Evolutionary conservation across 2,329 filamentous ascomycete species (phyloP).

Genomic region (Ceratocystiopsis brevicomis): DNA sequence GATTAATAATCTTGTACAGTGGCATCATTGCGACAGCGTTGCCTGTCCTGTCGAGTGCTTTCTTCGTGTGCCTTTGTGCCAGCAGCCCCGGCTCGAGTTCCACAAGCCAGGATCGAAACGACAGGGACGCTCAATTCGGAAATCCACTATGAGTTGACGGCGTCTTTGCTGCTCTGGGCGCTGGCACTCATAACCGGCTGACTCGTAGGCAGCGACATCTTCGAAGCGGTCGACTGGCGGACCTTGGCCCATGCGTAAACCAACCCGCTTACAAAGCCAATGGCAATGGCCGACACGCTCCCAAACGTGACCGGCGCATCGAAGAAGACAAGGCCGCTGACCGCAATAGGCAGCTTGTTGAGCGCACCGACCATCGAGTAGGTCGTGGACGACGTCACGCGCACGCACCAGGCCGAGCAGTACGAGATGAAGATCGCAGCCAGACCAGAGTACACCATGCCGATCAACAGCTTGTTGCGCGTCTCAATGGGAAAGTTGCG

Average conservation of each 20-base stretch:
- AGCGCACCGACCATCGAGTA: constrained; percentile 97
- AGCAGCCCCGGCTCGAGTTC: too few relatives aligned
- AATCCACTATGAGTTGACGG: constrained; percentile 42
- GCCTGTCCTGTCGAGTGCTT: too few relatives aligned
- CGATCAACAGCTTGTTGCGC: constrained; percentile 61
- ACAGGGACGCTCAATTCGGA: too few relatives aligned
- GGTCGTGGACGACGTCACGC: constrained; percentile 89
- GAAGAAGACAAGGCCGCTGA: constrained; percentile 90
- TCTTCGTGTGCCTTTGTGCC: too few relatives aligned
- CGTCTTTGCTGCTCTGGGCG: constrained; percentile 76
- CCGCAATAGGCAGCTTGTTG: constrained; percentile 91
- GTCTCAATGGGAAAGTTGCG: constrained; percentile 75
- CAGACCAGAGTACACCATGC: constrained; percentile 87
- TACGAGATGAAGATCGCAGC: constrained; percentile 98
- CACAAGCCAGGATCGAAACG: neutral
- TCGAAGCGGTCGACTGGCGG: constrained; percentile 49
- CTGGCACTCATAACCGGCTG: constrained; percentile 68
- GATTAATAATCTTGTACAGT: too few relatives aligned
- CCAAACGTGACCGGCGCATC: constrained; percentile 82
- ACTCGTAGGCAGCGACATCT: constrained; percentile 43
- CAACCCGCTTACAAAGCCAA: constrained; percentile 83
- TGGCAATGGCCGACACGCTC: constrained; percentile 73
- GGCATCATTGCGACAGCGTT: too few relatives aligned
- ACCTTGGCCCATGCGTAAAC: constrained; percentile 81
- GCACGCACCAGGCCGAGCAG: constrained; percentile 96